Base-by-base conservation (phyloP, 2,329 filamentous ascomycete genomes). In the Alternaria burnsii region DNA sequence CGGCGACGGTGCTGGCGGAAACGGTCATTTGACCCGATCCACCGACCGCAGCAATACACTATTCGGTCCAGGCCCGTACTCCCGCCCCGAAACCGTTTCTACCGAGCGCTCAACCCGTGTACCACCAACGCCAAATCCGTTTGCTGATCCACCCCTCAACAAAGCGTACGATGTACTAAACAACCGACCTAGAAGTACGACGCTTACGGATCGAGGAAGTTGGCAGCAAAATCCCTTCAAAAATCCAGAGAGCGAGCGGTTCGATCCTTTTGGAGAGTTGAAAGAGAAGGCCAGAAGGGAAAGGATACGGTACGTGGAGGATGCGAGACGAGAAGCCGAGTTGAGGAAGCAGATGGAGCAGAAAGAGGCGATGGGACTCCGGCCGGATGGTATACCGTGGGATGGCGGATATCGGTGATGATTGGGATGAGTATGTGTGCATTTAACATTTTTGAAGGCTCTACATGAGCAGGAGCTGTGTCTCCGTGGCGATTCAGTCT, bases 221-320 rank as follows among this genome's bases (percentile, higher is more conserved):
- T 78, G 76, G 76, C 52, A 71, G 14, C 59, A 71, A 57, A 78
- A 78, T 44, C 76, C 76, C 1, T 78, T 78, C 65, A 69, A 69
- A 18, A 66, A 78, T 42, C 76, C 76, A 1, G 67, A 67, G 12
- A 75, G 71, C 38, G 72, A 78, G 22, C 69, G 76, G 1, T 78
- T 78, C 34, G 76, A 78, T 66, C 76, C 76, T 0, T 78, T 78
- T 64, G 76, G 76, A 10, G 74, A 77, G 59, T 46, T 78, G 53
- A 70, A 76, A 40, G 72, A 71, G 28, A 75, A 73, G 54, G 76
- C 76, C 8, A 58, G 73, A 3, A 41, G 53, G 32, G 74, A 77
- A 62, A 52, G 75, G 8, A 38, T 62, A 0, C 61, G 61, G 55
- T 72, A 77, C 57, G 30, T 76, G 28, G 68, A 75, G 50, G 63